Evolutionary conservation across 1,284 basidiomycete species (phyloP).

Genomic region (Marasmius sp.): DNA sequence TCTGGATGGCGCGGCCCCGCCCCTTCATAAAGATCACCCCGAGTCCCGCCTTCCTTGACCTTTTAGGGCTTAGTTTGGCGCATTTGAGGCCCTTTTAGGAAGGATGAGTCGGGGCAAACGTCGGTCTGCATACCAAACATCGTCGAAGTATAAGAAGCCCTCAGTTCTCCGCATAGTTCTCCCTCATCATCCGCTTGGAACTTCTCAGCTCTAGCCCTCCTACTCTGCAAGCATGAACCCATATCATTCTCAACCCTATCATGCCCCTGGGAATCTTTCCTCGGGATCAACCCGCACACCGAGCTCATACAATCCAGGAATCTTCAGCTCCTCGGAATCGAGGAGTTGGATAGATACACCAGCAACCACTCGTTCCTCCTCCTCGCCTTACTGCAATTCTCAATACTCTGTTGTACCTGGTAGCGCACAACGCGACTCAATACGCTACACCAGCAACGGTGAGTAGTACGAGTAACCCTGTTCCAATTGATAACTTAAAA

Average conservation of each 20-base stretch:
- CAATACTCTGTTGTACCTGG: neutral
- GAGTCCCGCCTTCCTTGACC: neutral
- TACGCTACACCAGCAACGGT: too few species aligned
- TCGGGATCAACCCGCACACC: neutral
- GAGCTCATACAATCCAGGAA: neutral
- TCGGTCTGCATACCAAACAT: neutral
- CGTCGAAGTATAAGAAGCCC: neutral
- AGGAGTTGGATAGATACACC: neutral
- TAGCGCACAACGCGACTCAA: neutral
- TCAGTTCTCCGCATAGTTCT: neutral
- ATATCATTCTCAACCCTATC: neutral
- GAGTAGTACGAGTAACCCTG: too few species aligned
- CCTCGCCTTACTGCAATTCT: neutral
- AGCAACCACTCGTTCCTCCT: neutral
- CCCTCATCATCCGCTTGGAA: neutral
- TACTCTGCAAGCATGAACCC: neutral
- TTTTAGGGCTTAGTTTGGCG: neutral
- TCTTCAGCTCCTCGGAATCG: neutral
- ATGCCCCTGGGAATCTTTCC: neutral
- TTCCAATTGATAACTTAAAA: too few species aligned
- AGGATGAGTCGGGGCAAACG: neutral
- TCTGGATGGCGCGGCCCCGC: too few species aligned
- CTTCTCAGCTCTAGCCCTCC: neutral
- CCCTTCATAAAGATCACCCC: neutral
- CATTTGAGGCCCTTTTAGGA: neutral